Evolutionary conservation across 1,284 basidiomycete genomes (phyloP).

Genomic region (Moesziomyces parantarcticus): DNA sequence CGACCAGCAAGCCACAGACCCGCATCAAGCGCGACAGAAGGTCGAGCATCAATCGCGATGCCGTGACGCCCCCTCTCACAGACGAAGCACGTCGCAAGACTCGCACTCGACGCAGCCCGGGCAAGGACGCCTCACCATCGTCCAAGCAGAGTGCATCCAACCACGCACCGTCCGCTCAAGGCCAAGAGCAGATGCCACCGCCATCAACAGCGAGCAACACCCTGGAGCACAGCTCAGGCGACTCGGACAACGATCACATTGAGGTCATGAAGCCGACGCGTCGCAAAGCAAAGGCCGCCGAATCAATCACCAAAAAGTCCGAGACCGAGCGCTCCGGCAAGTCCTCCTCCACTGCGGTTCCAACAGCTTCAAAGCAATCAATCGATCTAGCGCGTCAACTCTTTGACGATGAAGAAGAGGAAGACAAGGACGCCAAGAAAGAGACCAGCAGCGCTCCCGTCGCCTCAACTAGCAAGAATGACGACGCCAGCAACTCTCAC

Average conservation of each 20-base stretch:
- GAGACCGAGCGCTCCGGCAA: not conserved
- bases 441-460: not conserved
- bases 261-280: not conserved
- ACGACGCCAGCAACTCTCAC: not conserved
- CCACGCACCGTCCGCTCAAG: not conserved
- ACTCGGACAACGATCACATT: not conserved
- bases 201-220: not conserved
- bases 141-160: not conserved
- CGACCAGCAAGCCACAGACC: not conserved
- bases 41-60: slow-evolving; percentile 15
- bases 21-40: slow-evolving; percentile 13
- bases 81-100: slow-evolving; percentile 15
- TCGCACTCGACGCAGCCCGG: slow-evolving; percentile 17
- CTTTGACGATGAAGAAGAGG: slow-evolving; percentile 16
- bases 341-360: not conserved
- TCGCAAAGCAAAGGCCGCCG: slow-evolving; percentile 5
- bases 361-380: not conserved
- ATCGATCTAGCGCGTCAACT: slow-evolving; percentile 24
- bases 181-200: not conserved
- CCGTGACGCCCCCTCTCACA: slow-evolving; percentile 1
- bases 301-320: not conserved
- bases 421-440: not conserved
- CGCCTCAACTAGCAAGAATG: not conserved
- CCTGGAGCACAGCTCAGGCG: not conserved
- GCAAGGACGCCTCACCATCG: slow-evolving; percentile 11